Conservation (phyloP, 805 yeast species). For the Wickerhamiella spandovensis region DNA sequence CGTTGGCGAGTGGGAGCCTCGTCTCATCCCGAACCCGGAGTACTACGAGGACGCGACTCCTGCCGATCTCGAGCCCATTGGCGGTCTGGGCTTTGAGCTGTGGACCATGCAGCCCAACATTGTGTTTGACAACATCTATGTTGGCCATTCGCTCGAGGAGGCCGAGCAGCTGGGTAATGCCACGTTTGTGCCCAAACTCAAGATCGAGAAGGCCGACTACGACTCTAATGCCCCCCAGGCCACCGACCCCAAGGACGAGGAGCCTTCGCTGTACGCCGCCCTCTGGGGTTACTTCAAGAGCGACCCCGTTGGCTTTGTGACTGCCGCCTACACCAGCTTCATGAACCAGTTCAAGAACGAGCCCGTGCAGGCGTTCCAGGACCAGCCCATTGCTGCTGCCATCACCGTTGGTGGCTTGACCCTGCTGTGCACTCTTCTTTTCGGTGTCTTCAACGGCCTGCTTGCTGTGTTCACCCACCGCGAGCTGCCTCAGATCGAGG, state of each 20-base stretch:
- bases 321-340: constrained; percentile 20
- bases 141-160: constrained; percentile 73
- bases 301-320: constrained; percentile 24
- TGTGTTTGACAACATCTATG: constrained; percentile 68
- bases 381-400: constrained; percentile 26
- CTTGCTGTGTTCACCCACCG: constrained; percentile 9
- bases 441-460: constrained; percentile 19
- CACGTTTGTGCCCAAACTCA: constrained; percentile 39
- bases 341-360: constrained; percentile 19
- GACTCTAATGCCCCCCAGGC: constrained; percentile 17
- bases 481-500: constrained; percentile 7
- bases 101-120: constrained; percentile 76
- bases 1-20: constrained; percentile 68
- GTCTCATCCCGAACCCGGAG: constrained; percentile 52
- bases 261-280: constrained; percentile 10
- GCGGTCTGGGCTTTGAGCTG: constrained; percentile 75
- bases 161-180: constrained; percentile 74
- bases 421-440: constrained; percentile 16
- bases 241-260: constrained; percentile 8
- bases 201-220: constrained; percentile 22
- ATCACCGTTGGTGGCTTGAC: constrained; percentile 18
- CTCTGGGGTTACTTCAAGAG: constrained; percentile 21
- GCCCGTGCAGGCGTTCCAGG: constrained; percentile 22
- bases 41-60: constrained; percentile 47
- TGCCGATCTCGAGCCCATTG: constrained; percentile 50